Evolutionary conservation across 257 asterid species (phyloP).

Genomic region (Hygrophila difformis): DNA sequence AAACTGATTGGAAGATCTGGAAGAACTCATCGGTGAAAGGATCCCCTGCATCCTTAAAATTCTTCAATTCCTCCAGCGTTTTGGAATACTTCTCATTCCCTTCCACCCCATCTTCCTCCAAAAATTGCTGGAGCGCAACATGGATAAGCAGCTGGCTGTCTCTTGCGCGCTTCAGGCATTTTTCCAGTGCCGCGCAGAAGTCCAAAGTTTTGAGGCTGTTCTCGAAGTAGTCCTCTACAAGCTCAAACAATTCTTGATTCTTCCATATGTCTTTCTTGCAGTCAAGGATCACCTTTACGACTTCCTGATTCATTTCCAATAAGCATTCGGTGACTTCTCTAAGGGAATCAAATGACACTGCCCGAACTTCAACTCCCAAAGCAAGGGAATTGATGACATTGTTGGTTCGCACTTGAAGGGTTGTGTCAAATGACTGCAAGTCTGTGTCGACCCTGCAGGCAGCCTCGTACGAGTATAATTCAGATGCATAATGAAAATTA

Average conservation of each 20-base stretch:
- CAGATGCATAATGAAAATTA: slow-evolving; percentile 36
- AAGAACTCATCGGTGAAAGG: slow-evolving; percentile 77
- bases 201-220: slow-evolving; percentile 73
- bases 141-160: slow-evolving; percentile 50
- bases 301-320: slow-evolving; percentile 77
- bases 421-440: slow-evolving; percentile 52
- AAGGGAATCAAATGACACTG: slow-evolving; percentile 72
- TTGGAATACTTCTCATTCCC: slow-evolving; percentile 24
- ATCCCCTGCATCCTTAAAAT: slow-evolving; percentile 58
- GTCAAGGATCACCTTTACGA: slow-evolving; percentile 69
- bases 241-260: slow-evolving; percentile 63
- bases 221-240: slow-evolving; percentile 84
- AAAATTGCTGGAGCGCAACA: slow-evolving; percentile 53
- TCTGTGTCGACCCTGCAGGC: slow-evolving; percentile 64
- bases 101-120: slow-evolving; percentile 33
- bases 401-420: slow-evolving; percentile 57
- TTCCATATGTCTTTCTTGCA: slow-evolving; percentile 85
- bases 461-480: slow-evolving; percentile 57
- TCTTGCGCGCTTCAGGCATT: slow-evolving; percentile 56
- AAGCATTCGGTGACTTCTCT: slow-evolving; percentile 65
- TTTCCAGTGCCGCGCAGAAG: slow-evolving; percentile 64
- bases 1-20: slow-evolving; percentile 45
- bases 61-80: slow-evolving; percentile 58
- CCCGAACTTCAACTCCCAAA: slow-evolving; percentile 66
- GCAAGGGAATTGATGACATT: slow-evolving; percentile 56